Percentiles rank a stretch among this genome's conserved stretches.
Evolutionary conservation across 2,329 filamentous ascomycete genomes (phyloP).

Genomic region (Lithohypha guttulata): DNA sequence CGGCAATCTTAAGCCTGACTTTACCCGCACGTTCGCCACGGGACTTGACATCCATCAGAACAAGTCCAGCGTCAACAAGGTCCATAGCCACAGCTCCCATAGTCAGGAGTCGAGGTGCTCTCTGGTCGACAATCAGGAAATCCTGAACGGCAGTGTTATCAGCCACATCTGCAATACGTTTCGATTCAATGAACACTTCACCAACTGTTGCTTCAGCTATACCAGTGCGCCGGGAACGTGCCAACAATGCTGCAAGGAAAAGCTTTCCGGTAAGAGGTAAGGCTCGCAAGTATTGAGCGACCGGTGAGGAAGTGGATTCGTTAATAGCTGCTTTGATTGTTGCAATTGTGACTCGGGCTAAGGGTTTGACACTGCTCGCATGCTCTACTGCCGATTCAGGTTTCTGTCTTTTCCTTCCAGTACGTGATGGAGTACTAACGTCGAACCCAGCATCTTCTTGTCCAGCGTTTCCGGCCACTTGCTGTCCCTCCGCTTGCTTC

Average conservation of each 20-base stretch:
- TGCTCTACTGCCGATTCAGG: conserved; percentile 10
- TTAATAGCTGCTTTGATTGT: conserved; percentile 91
- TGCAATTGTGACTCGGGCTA: conserved; percentile 69
- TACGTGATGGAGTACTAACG: conserved; percentile 33
- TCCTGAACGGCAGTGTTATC: conserved; percentile 48
- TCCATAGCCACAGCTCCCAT: conserved; percentile 68
- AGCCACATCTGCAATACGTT: conserved; percentile 51
- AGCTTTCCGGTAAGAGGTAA: conserved; percentile 76
- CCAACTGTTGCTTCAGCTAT: conserved; percentile 78
- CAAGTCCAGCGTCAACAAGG: conserved; percentile 74
- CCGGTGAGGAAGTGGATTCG: conserved; percentile 83
- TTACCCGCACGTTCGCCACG: conserved; percentile 79
- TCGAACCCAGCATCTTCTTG: conserved; percentile 27
- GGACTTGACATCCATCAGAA: conserved; percentile 66
- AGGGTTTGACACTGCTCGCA: conserved; percentile 22
- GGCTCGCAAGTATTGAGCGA: conserved; percentile 77
- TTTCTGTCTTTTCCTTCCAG: conserved; percentile 23
- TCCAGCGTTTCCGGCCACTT: conserved; percentile 26
- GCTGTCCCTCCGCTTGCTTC: conserved; percentile 44
- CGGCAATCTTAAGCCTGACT: conserved; percentile 71
- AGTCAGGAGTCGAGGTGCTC: conserved; percentile 41
- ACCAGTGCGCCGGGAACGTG: conserved; percentile 69
- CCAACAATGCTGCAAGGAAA: conserved; percentile 70
- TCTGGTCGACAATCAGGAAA: conserved; percentile 36
- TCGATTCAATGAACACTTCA: conserved; percentile 79